phyloP scores from a whole-genome alignment of 331 rosid species.

The Pyrus hybrid region DNA sequence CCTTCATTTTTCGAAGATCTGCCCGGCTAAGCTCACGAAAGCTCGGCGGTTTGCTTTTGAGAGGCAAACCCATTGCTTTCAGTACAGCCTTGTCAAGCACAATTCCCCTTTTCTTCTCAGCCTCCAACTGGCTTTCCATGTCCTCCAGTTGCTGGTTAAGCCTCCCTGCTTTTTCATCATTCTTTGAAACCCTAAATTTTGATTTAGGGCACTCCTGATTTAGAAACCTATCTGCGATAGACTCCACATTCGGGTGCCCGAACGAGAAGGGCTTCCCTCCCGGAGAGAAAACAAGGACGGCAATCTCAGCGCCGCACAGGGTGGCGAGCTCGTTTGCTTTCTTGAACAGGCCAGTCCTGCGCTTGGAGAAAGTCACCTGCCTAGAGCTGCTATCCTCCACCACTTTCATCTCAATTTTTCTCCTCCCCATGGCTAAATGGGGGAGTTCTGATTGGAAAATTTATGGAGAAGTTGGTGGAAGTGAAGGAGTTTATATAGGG shows the following conservation, averaged over 20 bases:
- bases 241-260: slow-evolving; percentile 28
- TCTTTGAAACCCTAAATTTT: neutral
- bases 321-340: slow-evolving; percentile 41
- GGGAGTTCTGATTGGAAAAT: neutral
- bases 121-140: slow-evolving; percentile 5
- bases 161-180: slow-evolving; percentile 1
- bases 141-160: slow-evolving; percentile 12
- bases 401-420: slow-evolving; percentile 40
- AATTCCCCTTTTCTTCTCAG: slow-evolving; percentile 20
- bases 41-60: neutral
- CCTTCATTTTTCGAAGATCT: slow-evolving; percentile 20
- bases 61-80: neutral
- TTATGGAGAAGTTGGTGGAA: neutral
- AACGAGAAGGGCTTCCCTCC: slow-evolving; percentile 41
- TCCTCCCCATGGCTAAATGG: slow-evolving; percentile 22
- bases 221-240: slow-evolving; percentile 23
- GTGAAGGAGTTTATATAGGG: neutral
- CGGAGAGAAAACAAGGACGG: slow-evolving; percentile 35
- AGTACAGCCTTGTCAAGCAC: neutral
- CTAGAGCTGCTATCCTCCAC: slow-evolving; percentile 30
- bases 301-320: slow-evolving; percentile 32
- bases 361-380: slow-evolving; percentile 47
- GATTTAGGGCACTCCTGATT: neutral
- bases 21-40: neutral
- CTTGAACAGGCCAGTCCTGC: slow-evolving; percentile 38